Evolutionary conservation across 73 alveolate species (phyloP), one percentile per base, ranked within the genome.

Genomic region (Symbiodinium pilosum): DNA sequence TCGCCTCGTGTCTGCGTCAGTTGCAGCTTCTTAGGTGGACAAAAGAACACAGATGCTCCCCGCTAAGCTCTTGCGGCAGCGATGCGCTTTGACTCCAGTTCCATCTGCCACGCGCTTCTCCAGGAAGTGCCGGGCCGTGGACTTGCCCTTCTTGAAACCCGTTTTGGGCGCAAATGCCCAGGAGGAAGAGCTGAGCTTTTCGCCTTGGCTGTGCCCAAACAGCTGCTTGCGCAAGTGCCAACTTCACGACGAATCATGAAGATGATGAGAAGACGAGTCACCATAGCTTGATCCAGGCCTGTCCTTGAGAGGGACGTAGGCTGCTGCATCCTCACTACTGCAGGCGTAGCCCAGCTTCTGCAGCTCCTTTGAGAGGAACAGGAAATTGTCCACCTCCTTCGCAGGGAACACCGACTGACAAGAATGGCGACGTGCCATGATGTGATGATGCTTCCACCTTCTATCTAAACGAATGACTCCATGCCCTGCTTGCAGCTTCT

Each of bases 81-180:
- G 77, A 32, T 32, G 30, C 77, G 77, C 77, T 64, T 64, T 64
- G 38, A 64, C 36, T 0, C 77, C 77, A 30, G 77, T 21, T 2
- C 77, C 77, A 30, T 64, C 77, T 64, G 77, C 77, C 32, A 64
- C 77, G 12, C 77, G 77, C 85, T 73, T 73, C 85, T 73, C 85
- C 41, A 73, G 43, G 85, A 73, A 73, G 21, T 34, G 43, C 28
- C 97, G 97, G 39, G 97, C 97, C 43, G 97, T 91, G n/a, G 88
- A 69, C 56, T 91, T 91, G 81, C 97, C 97, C 20, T 83, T 54
- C 87, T 91, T 91, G 87, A 83, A 41, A 77, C 97, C 97, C 4
- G 88, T 43, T 56, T 91, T 91, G 9, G 97, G 97, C 18, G 97
- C 97, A n/a, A 91, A 91, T 75, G 88, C 51, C 97, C 97, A 91